Evolutionary conservation across 495 filamentous ascomycete genomes (phyloP), one percentile per base, ranked within the genome.

Genomic region (Neurospora tetrasperma): DNA sequence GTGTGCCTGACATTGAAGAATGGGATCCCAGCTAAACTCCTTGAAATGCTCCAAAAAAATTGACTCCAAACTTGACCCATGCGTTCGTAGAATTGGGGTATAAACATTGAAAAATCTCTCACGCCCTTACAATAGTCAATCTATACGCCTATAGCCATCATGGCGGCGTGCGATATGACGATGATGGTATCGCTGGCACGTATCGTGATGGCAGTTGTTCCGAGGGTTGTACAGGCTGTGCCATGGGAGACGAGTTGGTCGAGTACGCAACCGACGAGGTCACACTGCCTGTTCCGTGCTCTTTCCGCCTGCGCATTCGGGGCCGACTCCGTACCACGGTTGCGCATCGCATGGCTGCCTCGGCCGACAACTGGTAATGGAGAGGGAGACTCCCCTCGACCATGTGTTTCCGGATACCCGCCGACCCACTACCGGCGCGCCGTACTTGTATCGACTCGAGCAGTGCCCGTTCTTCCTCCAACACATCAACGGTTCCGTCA

Each of bases 291-390:
- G 70, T 42, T 31, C 72, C 71, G 27, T 70, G 35, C 71, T 76
- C 81, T 23, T 76, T 76, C 69, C 83, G 80, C 73, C 76, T 81
- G 3, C 84, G 80, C 84, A 85, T 84, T 48, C 83, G 78, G 40
- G 83, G 83, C 44, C 78, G 76, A 54, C 73, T 84, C 74, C 77
- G 80, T 54, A 81, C 82, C 74, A 85, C 80, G 42, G 84, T 84
- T 44, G 79, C 80, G 69, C 83, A 85, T 40, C 80, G 75, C 70
- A 82, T 70, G 27, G 83, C 84, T 18, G 79, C 82, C 62, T 85
- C 84, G 9, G 79, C 68, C 0, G 84, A 83, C 23, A 83, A 76
- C 46, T 81, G 80, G 62, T 82, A 85, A 38, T 77, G 79, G 5
- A 84, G 75, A 9, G 76, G 35, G 11, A 75, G 42, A 38, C 14